These are phyloP conservation scores for Pichia gijzeniarum DNA, from an alignment of 805 yeast genomes.

Conservation along the genomic window DNA sequence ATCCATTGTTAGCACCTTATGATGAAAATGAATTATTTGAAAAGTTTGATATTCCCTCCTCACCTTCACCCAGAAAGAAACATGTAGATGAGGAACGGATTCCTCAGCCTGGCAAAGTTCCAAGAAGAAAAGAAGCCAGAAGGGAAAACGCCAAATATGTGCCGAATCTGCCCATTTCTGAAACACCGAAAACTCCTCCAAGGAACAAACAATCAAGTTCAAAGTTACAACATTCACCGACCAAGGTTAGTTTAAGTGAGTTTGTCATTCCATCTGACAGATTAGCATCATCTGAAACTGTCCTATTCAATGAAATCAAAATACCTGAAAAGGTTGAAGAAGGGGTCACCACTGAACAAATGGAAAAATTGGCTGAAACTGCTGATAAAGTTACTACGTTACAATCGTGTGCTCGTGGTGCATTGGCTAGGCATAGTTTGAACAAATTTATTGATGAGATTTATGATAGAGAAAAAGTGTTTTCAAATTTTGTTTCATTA, in stretches of 20 bases:
- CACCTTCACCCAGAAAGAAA: background rate
- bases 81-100: background rate
- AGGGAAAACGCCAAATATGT: conserved; percentile 8
- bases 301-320: conserved; percentile 1
- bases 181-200: conserved; percentile 1
- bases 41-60: conserved; percentile 8
- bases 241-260: conserved; percentile 18
- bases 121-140: conserved; percentile 10
- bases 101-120: conserved; percentile 6
- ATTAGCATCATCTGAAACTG: conserved; percentile 3
- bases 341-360: background rate
- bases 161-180: conserved; percentile 12
- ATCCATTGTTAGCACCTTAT: conserved; percentile 6
- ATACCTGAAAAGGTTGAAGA: conserved; percentile 18
- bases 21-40: conserved; percentile 13
- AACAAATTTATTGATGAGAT: conserved; percentile 38
- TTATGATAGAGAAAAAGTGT: conserved; percentile 32
- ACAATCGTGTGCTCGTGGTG: conserved; percentile 67
- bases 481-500: conserved; percentile 37
- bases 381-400: conserved; percentile 29
- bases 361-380: background rate
- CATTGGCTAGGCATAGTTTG: conserved; percentile 44
- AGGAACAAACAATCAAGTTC: conserved; percentile 5
- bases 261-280: conserved; percentile 18
- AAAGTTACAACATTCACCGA: conserved; percentile 16